phyloP scores from a whole-genome alignment of 2,329 filamentous ascomycete species.

The Aspergillus chevalieri region DNA sequence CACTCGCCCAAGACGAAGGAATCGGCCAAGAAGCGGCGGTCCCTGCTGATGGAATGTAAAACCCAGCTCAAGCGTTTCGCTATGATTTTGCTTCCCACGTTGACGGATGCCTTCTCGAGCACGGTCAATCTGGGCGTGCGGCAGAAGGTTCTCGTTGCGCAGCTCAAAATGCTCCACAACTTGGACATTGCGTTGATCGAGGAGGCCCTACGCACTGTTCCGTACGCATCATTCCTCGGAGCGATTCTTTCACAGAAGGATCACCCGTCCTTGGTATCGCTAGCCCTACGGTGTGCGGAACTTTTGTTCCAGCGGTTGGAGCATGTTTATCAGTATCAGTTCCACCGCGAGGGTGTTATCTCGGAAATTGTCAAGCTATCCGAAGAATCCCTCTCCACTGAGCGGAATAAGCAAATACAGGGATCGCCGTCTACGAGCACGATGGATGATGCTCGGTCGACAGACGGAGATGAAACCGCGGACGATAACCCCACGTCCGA shows the following conservation, averaged over 20 bases:
- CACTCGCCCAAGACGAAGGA: constrained; percentile 43
- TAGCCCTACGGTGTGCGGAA: constrained; percentile 82
- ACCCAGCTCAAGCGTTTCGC: constrained; percentile 84
- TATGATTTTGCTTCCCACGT: constrained; percentile 83
- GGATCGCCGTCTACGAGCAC: constrained; percentile 14
- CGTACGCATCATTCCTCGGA: constrained; percentile 91
- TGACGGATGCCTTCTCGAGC: constrained; percentile 95
- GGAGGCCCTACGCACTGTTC: constrained; percentile 78
- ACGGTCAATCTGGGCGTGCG: constrained; percentile 93
- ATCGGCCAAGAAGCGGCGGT: constrained; percentile 69
- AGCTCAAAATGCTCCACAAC: constrained; percentile 96
- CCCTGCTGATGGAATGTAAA: constrained; percentile 75
- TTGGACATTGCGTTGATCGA: constrained; percentile 78
- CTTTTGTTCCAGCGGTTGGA: constrained; percentile 78
- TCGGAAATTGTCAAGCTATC: constrained; percentile 81
- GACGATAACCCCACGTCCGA: constrained; percentile 31
- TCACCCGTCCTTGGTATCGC: constrained; percentile 77
- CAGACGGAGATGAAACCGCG: constrained; percentile 23
- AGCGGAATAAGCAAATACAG: constrained; percentile 11
- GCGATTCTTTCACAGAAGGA: constrained; percentile 95
- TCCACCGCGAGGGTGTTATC: constrained; percentile 94
- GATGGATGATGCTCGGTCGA: constrained; percentile 5
- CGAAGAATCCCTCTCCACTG: constrained; percentile 31
- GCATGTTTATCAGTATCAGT: constrained; percentile 87
- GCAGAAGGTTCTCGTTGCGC: constrained; percentile 90